Evolutionary conservation across 2,329 filamentous ascomycete species (phyloP), one percentile per base, ranked within the genome.

Genomic region (Emergomyces africanus): DNA sequence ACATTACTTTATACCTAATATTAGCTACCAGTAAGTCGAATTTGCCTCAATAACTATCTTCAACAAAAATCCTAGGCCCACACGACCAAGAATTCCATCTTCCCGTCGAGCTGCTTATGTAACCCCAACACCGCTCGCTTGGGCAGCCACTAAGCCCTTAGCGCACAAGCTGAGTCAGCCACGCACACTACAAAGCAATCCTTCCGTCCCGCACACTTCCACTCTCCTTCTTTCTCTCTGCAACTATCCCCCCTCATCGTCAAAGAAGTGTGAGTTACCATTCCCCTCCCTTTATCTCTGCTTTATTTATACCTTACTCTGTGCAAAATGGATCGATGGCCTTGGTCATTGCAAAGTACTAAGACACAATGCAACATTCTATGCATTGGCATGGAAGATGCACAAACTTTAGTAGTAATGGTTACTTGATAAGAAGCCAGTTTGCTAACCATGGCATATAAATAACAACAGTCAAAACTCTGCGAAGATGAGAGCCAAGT

Each of bases 401-500:
- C 3, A 8, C 30, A n/a, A n/a, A n/a, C 30, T 30, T 30, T 6
- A 53, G n/a, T n/a, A n/a, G n/a, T n/a, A n/a, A n/a, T n/a, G n/a
- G n/a, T 25, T 8, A n/a, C 4, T n/a, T 20, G 18, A 33, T 37
- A 3, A n/a, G 20, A 18, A 18, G 14, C 30, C 6, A 30, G 23
- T 37, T 42, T 50, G 53, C 60, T 65, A 59, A 64, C 61, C 44
- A 53, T 42, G n/a, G n/a, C n/a, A n/a, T n/a, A n/a, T n/a, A n/a
- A 37, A 42, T 8, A 25, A 23, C 33, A 42, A 55, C 23, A 64
- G 63, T 67, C 68, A 69, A 68, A 66, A 64, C 67, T 73, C 71
- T 74, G 67, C 72, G 73, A 75, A 75, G 73, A 86, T 87, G 84
- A 87, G 92, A 94, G 91, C 90, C 77, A 97, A 97, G 85, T 97